Conservation (phyloP, 164 flowering plant species). For the Vitis rupestris region DNA sequence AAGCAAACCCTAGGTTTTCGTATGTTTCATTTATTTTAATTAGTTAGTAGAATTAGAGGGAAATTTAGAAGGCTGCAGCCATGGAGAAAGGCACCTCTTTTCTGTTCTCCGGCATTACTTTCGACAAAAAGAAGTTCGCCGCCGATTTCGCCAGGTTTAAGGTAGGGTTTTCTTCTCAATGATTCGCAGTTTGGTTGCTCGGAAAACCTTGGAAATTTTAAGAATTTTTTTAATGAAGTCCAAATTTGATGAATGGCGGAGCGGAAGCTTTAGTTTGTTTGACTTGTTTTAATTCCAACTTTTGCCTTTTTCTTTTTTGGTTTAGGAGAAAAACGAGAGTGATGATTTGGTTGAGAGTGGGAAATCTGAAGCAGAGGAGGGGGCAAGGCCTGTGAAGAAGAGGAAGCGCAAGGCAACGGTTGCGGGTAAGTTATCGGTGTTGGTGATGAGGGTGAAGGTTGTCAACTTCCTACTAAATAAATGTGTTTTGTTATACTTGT, state of each 20-base stretch:
- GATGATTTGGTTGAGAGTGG: slow-evolving; percentile 26
- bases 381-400: slow-evolving; percentile 33
- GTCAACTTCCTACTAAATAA: too few species aligned
- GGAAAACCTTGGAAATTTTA: neutral
- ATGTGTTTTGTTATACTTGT: neutral
- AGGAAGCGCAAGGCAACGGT: slow-evolving; percentile 42
- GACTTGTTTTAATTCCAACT: too few species aligned
- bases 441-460: neutral
- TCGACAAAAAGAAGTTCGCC: slow-evolving; percentile 65
- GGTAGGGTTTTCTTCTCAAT: slow-evolving; percentile 23
- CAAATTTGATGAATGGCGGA: neutral
- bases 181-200: neutral
- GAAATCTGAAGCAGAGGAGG: slow-evolving; percentile 18
- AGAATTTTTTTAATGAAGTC: neutral
- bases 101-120: slow-evolving; percentile 61
- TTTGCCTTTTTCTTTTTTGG: neutral
- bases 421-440: slow-evolving; percentile 27
- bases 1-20: too few species aligned
- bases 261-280: too few species aligned
- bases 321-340: slow-evolving; percentile 44
- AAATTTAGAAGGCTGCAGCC: neutral
- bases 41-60: neutral
- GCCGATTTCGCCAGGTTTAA: slow-evolving; percentile 57
- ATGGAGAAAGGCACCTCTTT: slow-evolving; percentile 52
- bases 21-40: neutral